Evolutionary conservation across 768 basidiomycete genomes (phyloP).

Genomic region (Mycena epipterygia): DNA sequence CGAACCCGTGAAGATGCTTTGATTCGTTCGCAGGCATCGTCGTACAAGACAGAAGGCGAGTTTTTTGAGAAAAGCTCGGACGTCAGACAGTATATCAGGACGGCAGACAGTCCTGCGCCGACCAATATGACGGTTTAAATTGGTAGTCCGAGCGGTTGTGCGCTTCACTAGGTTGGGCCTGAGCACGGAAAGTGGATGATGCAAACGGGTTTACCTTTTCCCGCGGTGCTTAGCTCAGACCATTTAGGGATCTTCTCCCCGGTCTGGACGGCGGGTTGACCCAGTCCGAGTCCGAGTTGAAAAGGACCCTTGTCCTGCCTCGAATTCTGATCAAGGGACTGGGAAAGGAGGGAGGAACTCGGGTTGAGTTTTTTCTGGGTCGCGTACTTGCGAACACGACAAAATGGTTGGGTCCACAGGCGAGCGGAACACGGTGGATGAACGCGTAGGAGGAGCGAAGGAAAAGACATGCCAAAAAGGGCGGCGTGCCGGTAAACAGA

Average conservation of each 20-base stretch:
- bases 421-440: slow-evolving; percentile 15
- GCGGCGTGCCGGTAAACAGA: neutral
- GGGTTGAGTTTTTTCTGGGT: slow-evolving; percentile 57
- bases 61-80: slow-evolving; percentile 92
- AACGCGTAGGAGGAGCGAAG: neutral
- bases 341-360: slow-evolving; percentile 69
- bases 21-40: slow-evolving; percentile 68
- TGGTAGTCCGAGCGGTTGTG: slow-evolving; percentile 63
- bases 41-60: slow-evolving; percentile 86
- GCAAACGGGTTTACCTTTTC: slow-evolving; percentile 70
- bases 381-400: slow-evolving; percentile 52
- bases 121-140: slow-evolving; percentile 72
- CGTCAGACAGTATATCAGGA: slow-evolving; percentile 83
- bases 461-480: neutral
- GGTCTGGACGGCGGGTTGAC: slow-evolving; percentile 65
- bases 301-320: slow-evolving; percentile 81
- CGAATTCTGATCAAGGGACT: slow-evolving; percentile 70
- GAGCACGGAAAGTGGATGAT: slow-evolving; percentile 4
- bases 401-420: slow-evolving; percentile 26
- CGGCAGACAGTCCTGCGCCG: slow-evolving; percentile 84
- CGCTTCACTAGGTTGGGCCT: slow-evolving; percentile 54
- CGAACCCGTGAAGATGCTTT: slow-evolving; percentile 60
- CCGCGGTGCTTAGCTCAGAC: slow-evolving; percentile 82
- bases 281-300: slow-evolving; percentile 78
- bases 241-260: slow-evolving; percentile 77